These are phyloP conservation scores for Elaeis guineensis DNA, from an alignment of 176 grass and related monocot genomes.

Conservation along the genomic window DNA sequence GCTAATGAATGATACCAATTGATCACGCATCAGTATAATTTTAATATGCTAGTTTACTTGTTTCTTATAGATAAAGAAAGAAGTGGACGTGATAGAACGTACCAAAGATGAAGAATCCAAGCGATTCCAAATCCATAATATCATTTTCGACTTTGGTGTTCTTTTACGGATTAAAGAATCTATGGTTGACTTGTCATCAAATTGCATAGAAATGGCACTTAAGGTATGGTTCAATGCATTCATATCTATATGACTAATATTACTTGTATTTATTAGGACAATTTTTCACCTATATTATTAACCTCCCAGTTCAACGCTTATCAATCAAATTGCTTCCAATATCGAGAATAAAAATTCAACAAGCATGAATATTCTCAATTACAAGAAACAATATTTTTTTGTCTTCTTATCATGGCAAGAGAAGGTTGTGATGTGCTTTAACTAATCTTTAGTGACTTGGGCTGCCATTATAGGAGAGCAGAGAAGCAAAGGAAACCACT, in stretches of 20 bases:
- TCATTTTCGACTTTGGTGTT: constrained; percentile 36
- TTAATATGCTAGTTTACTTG: not conserved
- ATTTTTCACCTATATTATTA: not conserved
- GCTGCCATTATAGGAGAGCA: constrained; percentile 27
- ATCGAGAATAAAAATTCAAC: too few relatives aligned
- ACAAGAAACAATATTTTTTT: too few relatives aligned
- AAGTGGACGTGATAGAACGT: constrained; percentile 53
- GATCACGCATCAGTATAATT: not conserved
- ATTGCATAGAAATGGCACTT: constrained; percentile 46
- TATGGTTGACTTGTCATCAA: constrained; percentile 58
- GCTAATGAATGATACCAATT: not conserved
- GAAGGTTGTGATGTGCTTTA: too few relatives aligned
- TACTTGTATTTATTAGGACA: not conserved
- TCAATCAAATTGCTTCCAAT: too few relatives aligned
- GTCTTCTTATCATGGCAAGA: too few relatives aligned
- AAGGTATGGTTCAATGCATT: constrained; percentile 12
- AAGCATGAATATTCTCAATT: too few relatives aligned
- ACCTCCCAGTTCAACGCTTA: too few relatives aligned
- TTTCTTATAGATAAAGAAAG: constrained; percentile 41
- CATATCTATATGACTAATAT: too few relatives aligned
- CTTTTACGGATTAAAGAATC: constrained; percentile 49
- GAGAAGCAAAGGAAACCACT: constrained; percentile 10
- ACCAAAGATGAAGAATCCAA: constrained; percentile 49
- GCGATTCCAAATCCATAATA: constrained; percentile 41
- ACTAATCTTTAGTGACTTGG: not conserved